Base-by-base conservation (phyloP, 306 rosid genomes). In the Purshia tridentata region DNA sequence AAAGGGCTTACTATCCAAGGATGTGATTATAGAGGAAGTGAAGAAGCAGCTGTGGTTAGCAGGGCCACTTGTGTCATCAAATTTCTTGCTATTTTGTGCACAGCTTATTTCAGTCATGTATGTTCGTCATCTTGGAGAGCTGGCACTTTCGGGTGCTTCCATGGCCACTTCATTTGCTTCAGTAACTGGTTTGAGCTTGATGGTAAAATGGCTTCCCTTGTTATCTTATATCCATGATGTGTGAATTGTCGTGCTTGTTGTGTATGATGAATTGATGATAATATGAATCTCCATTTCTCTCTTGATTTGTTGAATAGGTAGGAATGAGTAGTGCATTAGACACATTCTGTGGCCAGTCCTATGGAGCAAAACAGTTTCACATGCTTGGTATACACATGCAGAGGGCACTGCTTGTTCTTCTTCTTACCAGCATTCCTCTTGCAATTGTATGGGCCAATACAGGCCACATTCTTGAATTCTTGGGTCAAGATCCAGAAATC, bases 151-250 rank as follows among this genome's bases (percentile, higher is more conserved):
- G 37, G 80, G 85, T 44, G 87, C 85, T 65, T 84, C 78, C 46
- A 73, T 84, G 85, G 87, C 87, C 67, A 80, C 85, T 74, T 84
- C 87, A 23, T 84, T 84, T 37, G 82, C 87, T 56, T 77, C 87
- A 0, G 85, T 84, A 3, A 80, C 87, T 60, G 87, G 87, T 35
- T 84, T 84, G 73, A 84, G 87, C 73, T 76, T 80, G 55, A 52
- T 80, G 80, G 87, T 84, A 80, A 48, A 74, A 4, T 18, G 12
- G 45, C 22, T 77, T 9, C 14, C 40, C 20, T 10, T 13, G 11
- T 44, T 29, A 29, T 29, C 2, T 29, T 29, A 29, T 29, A 29
- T 29, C 2, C 35, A 29, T 29, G 35, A 29, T 1, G 35, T 29
- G 35, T 29, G 35, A 29, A 29, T 29, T 29, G 35, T 29, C 6